phyloP scores from a whole-genome alignment of 352 stramenopile species.

The Phytophthora sansomeana region DNA sequence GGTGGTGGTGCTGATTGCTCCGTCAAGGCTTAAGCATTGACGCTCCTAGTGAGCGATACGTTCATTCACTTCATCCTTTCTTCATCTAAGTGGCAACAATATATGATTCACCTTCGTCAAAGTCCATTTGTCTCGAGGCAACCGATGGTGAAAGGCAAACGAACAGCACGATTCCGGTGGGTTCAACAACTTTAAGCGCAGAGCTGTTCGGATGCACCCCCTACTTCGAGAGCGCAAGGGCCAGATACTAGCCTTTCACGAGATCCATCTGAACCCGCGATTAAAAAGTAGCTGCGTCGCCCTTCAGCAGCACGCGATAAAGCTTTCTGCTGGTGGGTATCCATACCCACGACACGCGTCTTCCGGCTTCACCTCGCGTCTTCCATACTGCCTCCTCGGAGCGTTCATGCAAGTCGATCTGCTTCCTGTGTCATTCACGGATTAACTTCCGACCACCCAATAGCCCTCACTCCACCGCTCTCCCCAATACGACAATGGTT shows the following conservation, averaged over 20 bases:
- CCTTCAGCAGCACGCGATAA: not conserved
- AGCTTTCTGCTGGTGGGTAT: not conserved
- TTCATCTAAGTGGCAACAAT: not conserved
- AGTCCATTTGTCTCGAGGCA: no score
- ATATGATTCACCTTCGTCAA: not conserved
- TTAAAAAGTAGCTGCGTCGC: slow-evolving; percentile 1
- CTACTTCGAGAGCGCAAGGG: not conserved
- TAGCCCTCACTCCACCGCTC: not conserved
- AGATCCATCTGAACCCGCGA: slow-evolving; percentile 4
- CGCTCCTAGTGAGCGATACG: not conserved
- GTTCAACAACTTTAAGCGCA: slow-evolving; percentile 19
- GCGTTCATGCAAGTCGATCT: not conserved
- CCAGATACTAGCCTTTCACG: not conserved
- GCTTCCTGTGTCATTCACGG: slow-evolving; percentile 18
- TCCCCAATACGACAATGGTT: slow-evolving; percentile 10
- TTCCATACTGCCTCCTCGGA: not conserved
- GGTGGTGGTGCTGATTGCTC: slow-evolving; percentile 11
- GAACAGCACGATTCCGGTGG: not conserved
- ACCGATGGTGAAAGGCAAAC: not conserved
- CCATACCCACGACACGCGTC: not conserved
- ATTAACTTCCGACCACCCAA: slow-evolving; percentile 21
- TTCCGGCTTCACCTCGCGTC: not conserved
- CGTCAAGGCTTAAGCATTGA: slow-evolving; percentile 7
- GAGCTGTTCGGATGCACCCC: slow-evolving; percentile 7
- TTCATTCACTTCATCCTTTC: not conserved